Evolutionary conservation across 2,329 filamentous ascomycete genomes (phyloP), one percentile per base, ranked within the genome.

Genomic region (Curvularia sp.): DNA sequence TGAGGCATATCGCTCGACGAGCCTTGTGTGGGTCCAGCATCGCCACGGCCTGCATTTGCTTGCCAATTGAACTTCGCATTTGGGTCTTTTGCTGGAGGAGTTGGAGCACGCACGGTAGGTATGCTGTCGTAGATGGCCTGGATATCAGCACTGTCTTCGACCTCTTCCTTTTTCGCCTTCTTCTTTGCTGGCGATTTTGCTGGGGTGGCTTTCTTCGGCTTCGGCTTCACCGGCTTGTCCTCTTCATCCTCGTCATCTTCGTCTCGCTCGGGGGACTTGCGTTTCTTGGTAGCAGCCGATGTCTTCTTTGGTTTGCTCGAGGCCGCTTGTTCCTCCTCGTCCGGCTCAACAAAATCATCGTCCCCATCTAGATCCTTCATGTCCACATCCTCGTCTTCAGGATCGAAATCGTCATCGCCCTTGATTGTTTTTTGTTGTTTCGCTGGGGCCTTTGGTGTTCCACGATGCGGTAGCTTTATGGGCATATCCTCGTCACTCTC

Each of bases 41-140:
- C 80, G 74, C 86, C 89, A 57, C 82, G 86, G 15, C 85, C 86
- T 55, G 77, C 75, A 55, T 81, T 82, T 24, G 77, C 77, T 65
- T 86, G 86, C 83, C 87, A 98, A 73, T 96, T 88, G 68, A 94
- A 97, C 70, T 96, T 97, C 49, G 80, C 82, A 24, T 81, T 81
- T 63, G 87, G 84, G 0, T 86, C 85, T 62, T 88, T 86, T 0
- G 89, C 84, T 2, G 94, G 93, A 42, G 95, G 94, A 3, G 92
- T 91, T 5, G 95, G 95, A 22, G 95, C 84, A 58, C 89, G 84
- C 42, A 99, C 86, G 0, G 87, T 91, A 5, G 92, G 91, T 59
- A 99, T 94, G 66, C 88, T 92, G 73, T 96, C 89, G 31, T 98
- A 85, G 46, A 99, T 97, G 49, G 89, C 87, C 75, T 96, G 88